Evolutionary conservation across 2,329 filamentous ascomycete species (phyloP), one percentile per base, ranked within the genome.

Genomic region (Rutstroemia sp.): DNA sequence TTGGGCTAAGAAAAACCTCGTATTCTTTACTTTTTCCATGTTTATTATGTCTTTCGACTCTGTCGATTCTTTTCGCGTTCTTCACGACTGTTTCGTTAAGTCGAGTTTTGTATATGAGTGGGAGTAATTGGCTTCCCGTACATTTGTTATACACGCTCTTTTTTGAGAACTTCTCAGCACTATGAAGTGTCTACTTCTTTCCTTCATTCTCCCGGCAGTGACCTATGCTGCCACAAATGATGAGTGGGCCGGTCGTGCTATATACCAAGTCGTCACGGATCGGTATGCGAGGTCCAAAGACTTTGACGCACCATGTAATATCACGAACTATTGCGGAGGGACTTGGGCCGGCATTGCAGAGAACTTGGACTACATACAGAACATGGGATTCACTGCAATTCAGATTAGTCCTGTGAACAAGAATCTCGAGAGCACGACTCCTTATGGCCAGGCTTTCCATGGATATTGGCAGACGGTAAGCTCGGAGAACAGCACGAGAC

Each of bases 321-420:
- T 58, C 23, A 64, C 66, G 1, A 48, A 70, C 4, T 78, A 79
- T 59, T 81, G 78, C 58, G 78, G 78, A 50, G 74, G 74, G 9
- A 70, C 72, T 9, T 75, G 72, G 71, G 65, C 67, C 49, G 73
- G 73, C 14, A 72, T 75, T 53, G 68, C 68, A 41, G 67, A 72
- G 42, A 67, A 71, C 12, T 62, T 76, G 55, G 71, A 74, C 63
- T 76, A 76, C 58, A 75, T 75, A 47, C 70, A 73, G 21, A 27
- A 37, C 52, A 65, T 54, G 52, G 56, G 46, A 0, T 58, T 54
- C 19, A 57, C 41, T 6, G 48, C 49, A 5, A 67, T 73, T 42
- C 76, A 74, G 73, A 77, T 77, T 49, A 75, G 73, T 5, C 75
- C 75, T 0, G 65, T 77, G 27, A 73, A 73, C 2, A 58, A 67